These are phyloP conservation scores for Acanthamoeba sp. DNA, from an alignment of 208 protist genomes.

Conservation along the genomic window DNA sequence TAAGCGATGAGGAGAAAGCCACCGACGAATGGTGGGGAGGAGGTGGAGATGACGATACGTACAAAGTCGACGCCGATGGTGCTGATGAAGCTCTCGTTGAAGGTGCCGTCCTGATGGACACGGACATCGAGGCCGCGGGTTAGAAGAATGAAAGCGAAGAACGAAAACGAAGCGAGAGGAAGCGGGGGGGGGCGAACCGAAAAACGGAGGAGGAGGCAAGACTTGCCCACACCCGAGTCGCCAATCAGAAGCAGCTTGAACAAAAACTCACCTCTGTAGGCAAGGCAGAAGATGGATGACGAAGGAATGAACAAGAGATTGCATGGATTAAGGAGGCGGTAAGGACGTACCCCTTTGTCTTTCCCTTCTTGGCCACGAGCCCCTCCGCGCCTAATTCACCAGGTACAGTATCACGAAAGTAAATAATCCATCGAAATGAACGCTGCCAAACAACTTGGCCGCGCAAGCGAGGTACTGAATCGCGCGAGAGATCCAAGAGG, in stretches of 20 bases:
- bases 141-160: background rate
- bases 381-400: background rate
- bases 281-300: too few relatives aligned
- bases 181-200: slow-evolving; percentile 81
- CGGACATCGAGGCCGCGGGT: background rate
- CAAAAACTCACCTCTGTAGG: too few relatives aligned
- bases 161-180: background rate
- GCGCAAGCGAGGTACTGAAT: too few relatives aligned
- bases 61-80: slow-evolving; percentile 95
- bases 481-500: background rate
- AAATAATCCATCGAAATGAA: too few relatives aligned
- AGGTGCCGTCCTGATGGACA: slow-evolving; percentile 97
- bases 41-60: background rate
- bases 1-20: slow-evolving; percentile 86
- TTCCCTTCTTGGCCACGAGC: background rate
- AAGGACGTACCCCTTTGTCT: background rate
- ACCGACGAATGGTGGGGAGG: background rate
- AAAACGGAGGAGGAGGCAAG: slow-evolving; percentile 99
- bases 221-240: slow-evolving; percentile 96
- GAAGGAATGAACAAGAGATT: too few relatives aligned
- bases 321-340: too few relatives aligned
- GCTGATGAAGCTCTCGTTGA: slow-evolving; percentile 99
- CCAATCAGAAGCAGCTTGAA: slow-evolving; percentile 63
- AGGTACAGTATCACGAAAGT: too few relatives aligned
- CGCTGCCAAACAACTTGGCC: too few relatives aligned